Evolutionary conservation across 331 rosid genomes (phyloP).

Genomic region (Pyrus hybrid): DNA sequence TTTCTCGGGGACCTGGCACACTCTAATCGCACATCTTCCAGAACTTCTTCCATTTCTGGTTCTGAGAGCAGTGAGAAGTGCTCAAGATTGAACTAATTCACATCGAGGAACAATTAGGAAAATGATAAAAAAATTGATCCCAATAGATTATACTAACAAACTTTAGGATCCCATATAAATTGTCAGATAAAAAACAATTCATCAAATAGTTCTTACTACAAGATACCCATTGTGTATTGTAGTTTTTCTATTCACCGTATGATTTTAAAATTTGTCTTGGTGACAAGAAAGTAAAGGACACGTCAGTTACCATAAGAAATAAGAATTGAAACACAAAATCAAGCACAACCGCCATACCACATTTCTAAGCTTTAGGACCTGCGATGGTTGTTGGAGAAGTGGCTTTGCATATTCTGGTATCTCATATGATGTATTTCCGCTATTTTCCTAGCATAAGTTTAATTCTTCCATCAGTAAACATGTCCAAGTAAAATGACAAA

Average conservation of each 20-base stretch:
- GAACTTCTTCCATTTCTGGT: conserved; percentile 49
- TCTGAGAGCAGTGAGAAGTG: conserved; percentile 38
- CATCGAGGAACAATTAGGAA: conserved; percentile 11
- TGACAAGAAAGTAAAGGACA: too few species aligned
- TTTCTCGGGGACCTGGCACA: conserved; percentile 70
- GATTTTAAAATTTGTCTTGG: neutral
- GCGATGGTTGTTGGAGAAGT: conserved; percentile 65
- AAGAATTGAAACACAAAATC: neutral
- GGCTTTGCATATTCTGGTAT: conserved; percentile 83
- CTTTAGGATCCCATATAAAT: too few species aligned
- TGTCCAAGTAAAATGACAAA: conserved; percentile 4
- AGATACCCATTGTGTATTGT: too few species aligned
- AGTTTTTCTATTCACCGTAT: neutral
- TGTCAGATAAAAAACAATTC: too few species aligned
- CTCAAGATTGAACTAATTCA: conserved; percentile 50
- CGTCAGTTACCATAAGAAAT: neutral
- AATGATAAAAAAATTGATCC: conserved; percentile 6
- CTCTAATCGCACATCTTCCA: conserved; percentile 86
- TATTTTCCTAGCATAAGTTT: conserved; percentile 45
- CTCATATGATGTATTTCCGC: conserved; percentile 37
- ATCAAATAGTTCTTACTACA: too few species aligned
- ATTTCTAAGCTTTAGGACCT: conserved; percentile 63
- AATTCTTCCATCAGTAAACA: conserved; percentile 8
- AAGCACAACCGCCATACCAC: conserved; percentile 49
- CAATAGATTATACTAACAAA: neutral